Evolutionary conservation across 106 monocot species (phyloP), one percentile per base, ranked within the genome.

Genomic region (Dendrobium huoshanense): DNA sequence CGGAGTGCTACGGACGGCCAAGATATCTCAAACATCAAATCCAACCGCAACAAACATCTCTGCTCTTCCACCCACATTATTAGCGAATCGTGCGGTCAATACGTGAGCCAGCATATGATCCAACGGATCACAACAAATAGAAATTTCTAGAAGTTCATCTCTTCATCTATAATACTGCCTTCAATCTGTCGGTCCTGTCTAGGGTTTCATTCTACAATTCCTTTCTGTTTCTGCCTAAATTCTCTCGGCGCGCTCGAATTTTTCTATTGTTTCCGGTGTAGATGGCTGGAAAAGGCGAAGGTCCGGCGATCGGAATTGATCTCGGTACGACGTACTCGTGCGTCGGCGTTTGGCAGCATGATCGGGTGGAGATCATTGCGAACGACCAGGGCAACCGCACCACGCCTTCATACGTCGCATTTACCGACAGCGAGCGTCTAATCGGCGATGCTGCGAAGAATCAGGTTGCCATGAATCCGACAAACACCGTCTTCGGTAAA

Each of bases 381-480:
- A 81, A 81, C 43, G 81, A 81, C 9, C 81, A 81, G 81, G 81
- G 81, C 31, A 81, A 81, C 58, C 37, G 81, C 54, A 81, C 81
- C 15, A 81, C 81, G 33, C 81, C 81, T 19, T 81, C 81, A 3
- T 81, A 81, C 17, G 81, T 81, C 1, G 81, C 40, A 9, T 81
- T 81, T 54, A 81, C 81, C 41, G 86, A 87, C 77, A 68, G 83
- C 43, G 86, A 87, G 86, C 75, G 86, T 2, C 77, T 87, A 48
- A 87, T 87, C 41, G 86, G 85, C 44, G 85, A 85, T 78, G 85
- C 85, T 2, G 85, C 85, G 18, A 85, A 85, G 85, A 86, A 86
- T 41, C 86, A 87, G 80, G 86, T 87, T 44, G 86, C 86, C 75
- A 87, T 87, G 86, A 87, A 87, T 75, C 86, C 86, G 1, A 87